Conservation (phyloP, 768 basidiomycete genomes). For the Serendipita sp. region DNA sequence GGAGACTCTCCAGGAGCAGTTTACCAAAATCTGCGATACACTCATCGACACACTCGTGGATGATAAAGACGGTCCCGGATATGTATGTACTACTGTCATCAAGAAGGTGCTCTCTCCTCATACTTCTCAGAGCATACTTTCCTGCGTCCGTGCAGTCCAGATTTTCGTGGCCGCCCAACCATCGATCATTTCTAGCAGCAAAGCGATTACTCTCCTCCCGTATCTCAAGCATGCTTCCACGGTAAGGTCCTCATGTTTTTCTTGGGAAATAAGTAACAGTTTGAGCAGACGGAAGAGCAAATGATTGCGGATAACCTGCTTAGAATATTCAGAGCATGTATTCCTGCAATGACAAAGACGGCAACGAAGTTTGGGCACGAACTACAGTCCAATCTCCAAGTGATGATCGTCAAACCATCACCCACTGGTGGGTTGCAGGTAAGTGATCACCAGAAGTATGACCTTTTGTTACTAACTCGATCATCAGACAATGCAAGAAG, state of each 20-base stretch:
- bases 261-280: background rate
- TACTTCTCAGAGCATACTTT: conserved; percentile 49
- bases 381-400: conserved; percentile 63
- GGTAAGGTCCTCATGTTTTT: conserved; percentile 29
- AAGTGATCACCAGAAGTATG: conserved; percentile 15
- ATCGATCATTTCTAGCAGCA: conserved; percentile 61
- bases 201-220: conserved; percentile 74
- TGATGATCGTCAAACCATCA: conserved; percentile 83
- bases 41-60: conserved; percentile 84
- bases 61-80: conserved; percentile 61
- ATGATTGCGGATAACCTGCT: conserved; percentile 72
- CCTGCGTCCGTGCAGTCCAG: conserved; percentile 74
- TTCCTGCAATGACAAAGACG: conserved; percentile 82
- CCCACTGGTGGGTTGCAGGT: conserved; percentile 52
- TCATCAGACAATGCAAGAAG: conserved; percentile 68
- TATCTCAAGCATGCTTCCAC: conserved; percentile 75
- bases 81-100: conserved; percentile 34
- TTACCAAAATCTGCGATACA: conserved; percentile 66
- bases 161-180: conserved; percentile 73
- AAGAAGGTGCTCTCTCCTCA: conserved; percentile 2
- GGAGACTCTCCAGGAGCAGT: conserved; percentile 42
- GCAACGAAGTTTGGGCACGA: conserved; percentile 79
- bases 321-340: conserved; percentile 70
- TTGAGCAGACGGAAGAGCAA: conserved; percentile 59
- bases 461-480: background rate